Base-by-base conservation (phyloP, 2,329 filamentous ascomycete genomes). In the Pestalotiopsis fici region DNA sequence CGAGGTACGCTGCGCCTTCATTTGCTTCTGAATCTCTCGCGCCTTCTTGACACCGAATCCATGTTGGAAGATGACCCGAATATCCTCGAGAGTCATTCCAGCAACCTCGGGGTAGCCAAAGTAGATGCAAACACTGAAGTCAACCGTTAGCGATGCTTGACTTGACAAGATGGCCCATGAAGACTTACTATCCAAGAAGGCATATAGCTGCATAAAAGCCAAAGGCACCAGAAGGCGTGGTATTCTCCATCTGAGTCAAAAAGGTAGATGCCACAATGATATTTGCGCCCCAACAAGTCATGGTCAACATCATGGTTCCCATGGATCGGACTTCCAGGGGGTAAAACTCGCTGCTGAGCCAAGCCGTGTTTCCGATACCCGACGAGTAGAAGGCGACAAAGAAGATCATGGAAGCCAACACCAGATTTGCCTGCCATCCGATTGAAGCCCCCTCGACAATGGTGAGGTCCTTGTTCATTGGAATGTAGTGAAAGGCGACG, bases 271-370 rank as follows among this genome's bases (percentile, higher is more conserved):
- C 62, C 25, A 64, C 62, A 4, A 64, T 64, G 18, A 64, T 56
- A 27, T 64, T 64, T 25, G 43, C 12, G 15, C 43, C 62, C 62
- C 62, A 64, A 27, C 62, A 64, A 9, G 43, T 64, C 62, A 64
- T 64, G 27, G 62, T 64, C 43, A 64, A 35, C 62, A 64, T 64
- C 62, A 64, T 64, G 2, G 62, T 64, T 11, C 62, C 62, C 43
- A 56, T 56, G 18, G 62, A 43, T 9, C 62, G 62, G 25, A 64
- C 62, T 18, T 54, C 39, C 23, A 64, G 50, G 1, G 62, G 62
- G 28, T 55, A 64, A 23, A 64, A 37, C 62, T 64, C 62, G 28
- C 43, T 55, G 47, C 43, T 37, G n/a, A 64, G 25, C 62, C 62
- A 64, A 56, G 62, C 62, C 28, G 62, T 64, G 28, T 64, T 64